phyloP scores from a whole-genome alignment of 805 yeast species.

The Yamadazyma takamatsuzukensis region DNA sequence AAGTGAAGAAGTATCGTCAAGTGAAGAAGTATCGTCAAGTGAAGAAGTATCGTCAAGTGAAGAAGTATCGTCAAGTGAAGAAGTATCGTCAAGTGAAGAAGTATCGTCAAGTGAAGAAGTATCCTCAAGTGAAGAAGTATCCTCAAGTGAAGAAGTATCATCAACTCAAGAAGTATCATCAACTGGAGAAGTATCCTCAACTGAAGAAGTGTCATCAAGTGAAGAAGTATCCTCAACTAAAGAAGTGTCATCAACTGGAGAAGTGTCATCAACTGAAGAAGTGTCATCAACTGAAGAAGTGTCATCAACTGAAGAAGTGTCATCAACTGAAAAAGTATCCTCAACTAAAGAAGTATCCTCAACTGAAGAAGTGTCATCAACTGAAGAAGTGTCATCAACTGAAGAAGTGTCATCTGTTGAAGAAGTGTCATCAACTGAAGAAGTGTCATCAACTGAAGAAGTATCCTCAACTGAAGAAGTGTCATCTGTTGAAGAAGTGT shows the following conservation, averaged over 20 bases:
- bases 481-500: no score
- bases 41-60: slow-evolving; percentile 2
- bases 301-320: neutral
- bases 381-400: no score
- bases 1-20: slow-evolving; percentile 1
- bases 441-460: slow-evolving; percentile 3
- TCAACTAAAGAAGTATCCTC: slow-evolving; percentile 1
- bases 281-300: neutral
- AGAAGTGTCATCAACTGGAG: slow-evolving; percentile 1
- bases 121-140: slow-evolving; percentile 1
- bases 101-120: slow-evolving; percentile 2
- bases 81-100: slow-evolving; percentile 4
- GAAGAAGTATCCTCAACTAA: slow-evolving; percentile 4
- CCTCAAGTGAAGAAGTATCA: slow-evolving; percentile 2
- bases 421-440: slow-evolving; percentile 4
- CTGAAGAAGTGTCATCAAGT: neutral
- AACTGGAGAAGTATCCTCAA: slow-evolving; percentile 1
- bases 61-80: neutral
- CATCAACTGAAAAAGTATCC: neutral
- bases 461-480: slow-evolving; percentile 2
- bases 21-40: slow-evolving; percentile 2
- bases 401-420: no score
- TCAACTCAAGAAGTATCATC: slow-evolving; percentile 4
- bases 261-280: slow-evolving; percentile 1
- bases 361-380: no score